phyloP scores from a whole-genome alignment of 2,329 filamentous ascomycete genomes.

The Fonsecaea erecta region DNA sequence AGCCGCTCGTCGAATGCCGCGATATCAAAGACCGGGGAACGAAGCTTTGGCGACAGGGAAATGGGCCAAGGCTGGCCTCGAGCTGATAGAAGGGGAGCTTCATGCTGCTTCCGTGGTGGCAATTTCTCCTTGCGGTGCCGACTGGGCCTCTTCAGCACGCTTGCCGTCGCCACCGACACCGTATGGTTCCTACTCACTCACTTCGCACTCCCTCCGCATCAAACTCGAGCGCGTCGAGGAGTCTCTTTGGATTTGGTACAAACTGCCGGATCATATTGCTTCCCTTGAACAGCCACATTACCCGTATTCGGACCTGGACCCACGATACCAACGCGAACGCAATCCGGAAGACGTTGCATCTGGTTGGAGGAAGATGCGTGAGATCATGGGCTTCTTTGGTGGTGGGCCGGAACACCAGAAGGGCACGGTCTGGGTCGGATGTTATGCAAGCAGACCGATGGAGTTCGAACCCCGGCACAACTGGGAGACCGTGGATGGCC shows the following conservation, averaged over 20 bases:
- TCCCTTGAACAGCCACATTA: constrained; percentile 24
- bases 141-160: constrained; percentile 53
- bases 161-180: constrained; percentile 24
- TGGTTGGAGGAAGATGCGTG: constrained; percentile 62
- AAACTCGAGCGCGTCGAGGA: constrained; percentile 62
- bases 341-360: constrained; percentile 48
- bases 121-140: constrained; percentile 58
- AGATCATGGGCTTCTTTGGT: constrained; percentile 67
- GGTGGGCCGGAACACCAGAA: constrained; percentile 62
- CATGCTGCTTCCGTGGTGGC: constrained; percentile 63
- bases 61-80: constrained; percentile 66
- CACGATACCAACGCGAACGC: constrained; percentile 20
- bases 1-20: constrained; percentile 33
- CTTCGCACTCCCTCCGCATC: constrained; percentile 50
- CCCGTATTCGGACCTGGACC: constrained; percentile 10
- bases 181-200: constrained; percentile 29
- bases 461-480: constrained; percentile 39
- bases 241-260: constrained; percentile 63
- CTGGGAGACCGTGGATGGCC: constrained; percentile 42
- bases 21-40: constrained; percentile 18
- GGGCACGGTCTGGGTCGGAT: constrained; percentile 58
- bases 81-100: constrained; percentile 59
- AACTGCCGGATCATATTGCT: constrained; percentile 45
- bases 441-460: constrained; percentile 62
- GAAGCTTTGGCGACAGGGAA: constrained; percentile 49